Evolutionary conservation across 495 filamentous ascomycete genomes (phyloP), one percentile per base, ranked within the genome.

Genomic region (Aspergillus ostianus): DNA sequence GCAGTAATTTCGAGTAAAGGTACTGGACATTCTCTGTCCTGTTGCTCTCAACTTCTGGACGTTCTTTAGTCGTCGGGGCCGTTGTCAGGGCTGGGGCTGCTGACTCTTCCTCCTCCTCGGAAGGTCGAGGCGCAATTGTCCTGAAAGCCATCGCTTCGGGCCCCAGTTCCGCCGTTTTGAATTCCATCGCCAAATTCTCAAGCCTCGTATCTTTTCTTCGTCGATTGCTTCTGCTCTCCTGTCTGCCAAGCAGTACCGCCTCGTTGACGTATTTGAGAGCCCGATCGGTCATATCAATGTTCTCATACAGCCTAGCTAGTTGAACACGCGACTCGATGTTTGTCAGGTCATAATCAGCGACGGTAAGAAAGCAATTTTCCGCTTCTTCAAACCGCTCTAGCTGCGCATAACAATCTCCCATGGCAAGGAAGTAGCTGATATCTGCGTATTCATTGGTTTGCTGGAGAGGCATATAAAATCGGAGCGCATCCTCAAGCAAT

Each of bases 291-390:
- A 87, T 83, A 50, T 83, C 82, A 26, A 84, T 80, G 19, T 81
- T 81, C 67, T 94, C 90, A 67, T 91, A 95, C 67, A 96, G 83
- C 62, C 87, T 90, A 9, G 89, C 91, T 17, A 97, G 77, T 60
- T 88, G 79, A 15, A 89, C 84, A 49, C 90, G 86, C 15, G 87
- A 87, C 53, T 92, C 86, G 51, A 90, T 82, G 59, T 90, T 83
- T 48, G 80, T 74, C 13, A 83, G 63, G 58, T 96, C 88, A 57
- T 84, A 77, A 47, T 90, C 82, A 21, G 91, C 83, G 12, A 93
- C 83, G 0, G 80, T 82, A 10, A 87, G 80, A 63, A 89, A 96
- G 64, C 84, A 89, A 49, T 87, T 84, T 64, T 91, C 89, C 2
- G 92, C 90, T 26, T 89, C 82, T 55, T 82, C 76, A 19, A 83